phyloP scores from a whole-genome alignment of 2,329 filamentous ascomycete genomes.

The Colletotrichum theobromicola region DNA sequence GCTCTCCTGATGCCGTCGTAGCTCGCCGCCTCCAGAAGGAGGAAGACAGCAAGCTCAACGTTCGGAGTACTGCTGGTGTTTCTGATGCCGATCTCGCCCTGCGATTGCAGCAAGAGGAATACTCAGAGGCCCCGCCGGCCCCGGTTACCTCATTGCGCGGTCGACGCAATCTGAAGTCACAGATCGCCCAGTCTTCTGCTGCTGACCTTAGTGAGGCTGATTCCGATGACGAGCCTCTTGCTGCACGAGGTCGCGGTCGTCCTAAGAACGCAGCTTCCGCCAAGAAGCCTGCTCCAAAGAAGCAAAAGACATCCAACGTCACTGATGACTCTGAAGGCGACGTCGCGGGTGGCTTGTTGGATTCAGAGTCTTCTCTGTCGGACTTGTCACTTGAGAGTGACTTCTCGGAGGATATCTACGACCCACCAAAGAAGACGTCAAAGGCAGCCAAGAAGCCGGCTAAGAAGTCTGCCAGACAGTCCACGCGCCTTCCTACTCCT shows the following conservation, averaged over 20 bases:
- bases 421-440: not conserved
- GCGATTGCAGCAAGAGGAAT: slow-evolving; percentile 39
- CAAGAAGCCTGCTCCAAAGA: slow-evolving; percentile 13
- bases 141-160: not conserved
- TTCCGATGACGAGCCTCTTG: not conserved
- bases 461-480: not conserved
- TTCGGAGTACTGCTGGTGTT: not conserved
- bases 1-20: slow-evolving; percentile 29
- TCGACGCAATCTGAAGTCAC: not conserved
- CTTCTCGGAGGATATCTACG: not conserved
- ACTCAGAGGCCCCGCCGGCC: slow-evolving; percentile 13
- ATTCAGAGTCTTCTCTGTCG: slow-evolving; percentile 26
- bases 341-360: slow-evolving; percentile 8
- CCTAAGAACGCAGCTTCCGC: slow-evolving; percentile 34
- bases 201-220: slow-evolving; percentile 6
- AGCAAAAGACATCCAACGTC: slow-evolving; percentile 6
- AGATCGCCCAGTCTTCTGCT: not conserved
- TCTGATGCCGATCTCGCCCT: slow-evolving; percentile 37
- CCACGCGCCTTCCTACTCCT: not conserved
- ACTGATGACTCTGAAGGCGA: slow-evolving; percentile 14
- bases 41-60: slow-evolving; percentile 28
- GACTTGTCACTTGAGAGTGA: not conserved
- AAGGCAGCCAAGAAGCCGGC: not conserved
- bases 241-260: slow-evolving; percentile 24
- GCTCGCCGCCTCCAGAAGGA: slow-evolving; percentile 40